Evolutionary conservation across 768 basidiomycete species (phyloP), one percentile per base, ranked within the genome.

Genomic region (Phylloporus rhodoxanthus): DNA sequence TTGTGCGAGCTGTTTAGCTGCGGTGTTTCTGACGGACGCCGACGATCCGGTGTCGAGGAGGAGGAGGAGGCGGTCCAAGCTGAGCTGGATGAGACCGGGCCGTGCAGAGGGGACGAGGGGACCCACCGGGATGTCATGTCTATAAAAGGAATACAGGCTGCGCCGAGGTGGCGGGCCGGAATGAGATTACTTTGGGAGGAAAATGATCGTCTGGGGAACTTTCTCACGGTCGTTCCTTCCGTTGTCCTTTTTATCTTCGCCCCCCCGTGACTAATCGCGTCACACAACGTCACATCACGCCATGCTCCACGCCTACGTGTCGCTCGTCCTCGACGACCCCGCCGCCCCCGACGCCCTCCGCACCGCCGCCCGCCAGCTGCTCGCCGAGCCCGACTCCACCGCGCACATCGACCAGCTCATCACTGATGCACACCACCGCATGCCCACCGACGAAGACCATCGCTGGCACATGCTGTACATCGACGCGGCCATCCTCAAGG

Each of bases 31-130:
- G 57, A 99, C 86, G 43, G 87, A 86, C 36, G 79, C 70, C 3
- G 92, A 92, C 11, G 95, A 94, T 39, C 96, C 96, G 32, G 92
- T 93, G 68, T 97, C 94, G 54, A 99, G 81, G 39, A 99, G 79
- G 61, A 91, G 79, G 66, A 99, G 84, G 73, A 99, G 87, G 69
- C 96, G 85, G 79, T 98, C 96, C 75, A 97, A 84, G 75, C 94
- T 95, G 61, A 5, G 47, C 46, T 0, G 7, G 19, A 36, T 36
- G n/a, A 17, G 34, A 8, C 17, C 7, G 17, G 38, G n/a, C 36
- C 38, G 29, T 1, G 20, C 20, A 21, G 20, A 0, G 36, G n/a
- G 29, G 30, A 17, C n/a, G 29, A 50, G 41, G 48, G 28, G 53
- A 59, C 55, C 51, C 57, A 84, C 86, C 86, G 84, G 58, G 86